A percentile compares a stretch with the other conserved stretches of the same genome.
These are phyloP conservation scores for Metarhizium humberi DNA, from an alignment of 2,329 filamentous ascomycete species.

Conservation along the genomic window DNA sequence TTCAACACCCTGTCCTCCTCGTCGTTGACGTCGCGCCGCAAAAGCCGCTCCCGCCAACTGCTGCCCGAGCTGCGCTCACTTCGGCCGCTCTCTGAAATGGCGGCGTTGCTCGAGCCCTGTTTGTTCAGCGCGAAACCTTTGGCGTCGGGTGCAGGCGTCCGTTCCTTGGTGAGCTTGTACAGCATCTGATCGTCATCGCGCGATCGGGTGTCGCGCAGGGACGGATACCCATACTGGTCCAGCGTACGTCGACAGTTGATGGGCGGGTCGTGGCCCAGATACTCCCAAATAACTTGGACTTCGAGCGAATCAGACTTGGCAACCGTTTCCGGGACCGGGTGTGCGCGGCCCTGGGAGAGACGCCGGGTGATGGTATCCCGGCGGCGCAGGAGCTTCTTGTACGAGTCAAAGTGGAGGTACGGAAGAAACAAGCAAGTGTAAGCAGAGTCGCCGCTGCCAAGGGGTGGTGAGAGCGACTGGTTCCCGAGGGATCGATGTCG, in stretches of 20 bases:
- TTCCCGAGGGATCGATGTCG: conserved; percentile 19
- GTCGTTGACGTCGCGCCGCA: conserved; percentile 10
- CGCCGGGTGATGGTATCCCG: conserved; percentile 45
- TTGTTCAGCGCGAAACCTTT: conserved; percentile 15
- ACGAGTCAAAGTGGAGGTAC: conserved; percentile 57
- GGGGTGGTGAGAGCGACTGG: conserved; percentile 19
- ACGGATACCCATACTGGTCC: conserved; percentile 56
- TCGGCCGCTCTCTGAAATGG: conserved; percentile 17
- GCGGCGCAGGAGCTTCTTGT: conserved; percentile 45
- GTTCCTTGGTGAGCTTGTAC: conserved; percentile 52
- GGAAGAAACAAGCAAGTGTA: conserved; percentile 45
- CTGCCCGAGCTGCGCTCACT: conserved; percentile 13
- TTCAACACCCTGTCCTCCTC: conserved; percentile 31
- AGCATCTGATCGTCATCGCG: conserved; percentile 59
- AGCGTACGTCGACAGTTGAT: conserved; percentile 52
- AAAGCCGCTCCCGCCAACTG: conserved; percentile 18
- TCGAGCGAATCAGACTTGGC: conserved; percentile 47
- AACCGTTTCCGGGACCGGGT: conserved; percentile 45
- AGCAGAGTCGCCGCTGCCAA: conserved; percentile 15
- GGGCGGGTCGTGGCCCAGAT: conserved; percentile 49
- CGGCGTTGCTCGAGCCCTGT: conserved; percentile 20
- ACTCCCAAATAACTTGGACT: conserved; percentile 53
- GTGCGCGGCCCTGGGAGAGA: conserved; percentile 41
- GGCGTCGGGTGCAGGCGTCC: conserved; percentile 14
- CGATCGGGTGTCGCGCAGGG: conserved; percentile 48